A percentile compares a stretch with the other conserved stretches of the same genome.
Conservation (phyloP, 2,329 filamentous ascomycete species). For the Colletotrichum somersetense region DNA sequence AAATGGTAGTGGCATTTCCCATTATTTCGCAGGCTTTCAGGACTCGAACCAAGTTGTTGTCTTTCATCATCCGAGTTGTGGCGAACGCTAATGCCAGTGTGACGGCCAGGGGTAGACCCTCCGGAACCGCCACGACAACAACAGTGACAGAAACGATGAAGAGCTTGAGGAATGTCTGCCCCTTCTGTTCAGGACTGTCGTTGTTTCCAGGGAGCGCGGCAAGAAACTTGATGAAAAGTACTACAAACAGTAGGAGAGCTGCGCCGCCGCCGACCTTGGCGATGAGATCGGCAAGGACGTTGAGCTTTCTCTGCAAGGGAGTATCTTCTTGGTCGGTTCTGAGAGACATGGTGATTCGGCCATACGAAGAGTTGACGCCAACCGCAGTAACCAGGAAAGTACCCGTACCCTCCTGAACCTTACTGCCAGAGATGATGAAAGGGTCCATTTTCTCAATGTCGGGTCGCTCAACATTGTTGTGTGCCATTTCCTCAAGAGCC, state of each 20-base stretch:
- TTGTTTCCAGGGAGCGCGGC: constrained; percentile 68
- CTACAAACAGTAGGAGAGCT: constrained; percentile 81
- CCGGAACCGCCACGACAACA: constrained; percentile 77
- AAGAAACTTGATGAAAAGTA: constrained; percentile 83
- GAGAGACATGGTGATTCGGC: constrained; percentile 68
- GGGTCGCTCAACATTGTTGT: constrained; percentile 52
- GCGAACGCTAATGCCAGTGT: constrained; percentile 77
- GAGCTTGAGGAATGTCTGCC: constrained; percentile 69
- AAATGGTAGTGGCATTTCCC: constrained; percentile 81
- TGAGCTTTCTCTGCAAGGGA: constrained; percentile 66
- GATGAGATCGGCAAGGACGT: constrained; percentile 58
- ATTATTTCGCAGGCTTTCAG: constrained; percentile 78
- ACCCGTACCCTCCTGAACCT: constrained; percentile 66
- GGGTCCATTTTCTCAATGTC: constrained; percentile 59
- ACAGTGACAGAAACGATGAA: constrained; percentile 76
- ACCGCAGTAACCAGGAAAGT: constrained; percentile 68
- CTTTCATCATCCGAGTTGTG: constrained; percentile 75
- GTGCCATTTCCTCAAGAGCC: constrained; percentile 64
- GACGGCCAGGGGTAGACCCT: constrained; percentile 75
- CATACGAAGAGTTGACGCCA: constrained; percentile 66
- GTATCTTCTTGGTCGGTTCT: constrained; percentile 65
- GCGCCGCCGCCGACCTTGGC: constrained; percentile 65
- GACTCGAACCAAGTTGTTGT: constrained; percentile 78
- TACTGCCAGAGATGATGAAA: constrained; percentile 71
- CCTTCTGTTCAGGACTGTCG: constrained; percentile 65